Evolutionary conservation across 2,329 filamentous ascomycete species (phyloP).

Genomic region (Hymenoscyphus occultus): DNA sequence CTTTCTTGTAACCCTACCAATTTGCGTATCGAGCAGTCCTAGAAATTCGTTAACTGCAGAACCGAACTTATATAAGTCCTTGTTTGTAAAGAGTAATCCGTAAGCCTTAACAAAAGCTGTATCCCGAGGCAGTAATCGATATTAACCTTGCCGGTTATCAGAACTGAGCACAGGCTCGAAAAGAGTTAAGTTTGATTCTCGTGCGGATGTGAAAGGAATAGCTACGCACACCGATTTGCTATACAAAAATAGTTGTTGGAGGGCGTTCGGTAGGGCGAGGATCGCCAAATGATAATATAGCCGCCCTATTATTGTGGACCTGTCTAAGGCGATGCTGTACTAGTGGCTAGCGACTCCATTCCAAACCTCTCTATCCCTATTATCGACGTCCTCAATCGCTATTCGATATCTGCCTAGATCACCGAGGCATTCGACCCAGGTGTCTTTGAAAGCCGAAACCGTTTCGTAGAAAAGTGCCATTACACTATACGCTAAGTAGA

Average conservation of each 20-base stretch:
- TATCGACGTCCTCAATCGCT: too few relatives aligned
- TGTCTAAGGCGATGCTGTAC: constrained; percentile 64
- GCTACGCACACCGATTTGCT: constrained; percentile 64
- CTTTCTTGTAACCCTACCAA: constrained; percentile 47
- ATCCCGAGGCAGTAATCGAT: constrained; percentile 48
- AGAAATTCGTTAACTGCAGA: constrained; percentile 49
- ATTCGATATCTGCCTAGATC: too few relatives aligned
- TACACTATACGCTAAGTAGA: too few relatives aligned
- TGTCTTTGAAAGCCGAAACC: too few relatives aligned
- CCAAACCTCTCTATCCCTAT: too few relatives aligned
- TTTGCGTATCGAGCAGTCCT: constrained; percentile 52
- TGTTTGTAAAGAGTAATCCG: constrained; percentile 59
- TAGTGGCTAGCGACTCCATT: too few relatives aligned
- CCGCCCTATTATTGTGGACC: constrained; percentile 69
- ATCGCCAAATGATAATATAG: constrained; percentile 89
- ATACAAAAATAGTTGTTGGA: constrained; percentile 73
- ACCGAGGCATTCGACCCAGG: too few relatives aligned
- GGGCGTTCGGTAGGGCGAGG: constrained; percentile 63
- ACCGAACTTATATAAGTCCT: constrained; percentile 46
- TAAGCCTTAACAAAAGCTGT: constrained; percentile 61
- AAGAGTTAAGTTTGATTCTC: constrained; percentile 67
- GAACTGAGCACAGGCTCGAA: constrained; percentile 56
- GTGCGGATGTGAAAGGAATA: constrained; percentile 56
- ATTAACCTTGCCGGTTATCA: constrained; percentile 38
- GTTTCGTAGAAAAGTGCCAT: too few relatives aligned